Conservation (phyloP, 768 basidiomycete species). For the Lactarius akahatsu region DNA sequence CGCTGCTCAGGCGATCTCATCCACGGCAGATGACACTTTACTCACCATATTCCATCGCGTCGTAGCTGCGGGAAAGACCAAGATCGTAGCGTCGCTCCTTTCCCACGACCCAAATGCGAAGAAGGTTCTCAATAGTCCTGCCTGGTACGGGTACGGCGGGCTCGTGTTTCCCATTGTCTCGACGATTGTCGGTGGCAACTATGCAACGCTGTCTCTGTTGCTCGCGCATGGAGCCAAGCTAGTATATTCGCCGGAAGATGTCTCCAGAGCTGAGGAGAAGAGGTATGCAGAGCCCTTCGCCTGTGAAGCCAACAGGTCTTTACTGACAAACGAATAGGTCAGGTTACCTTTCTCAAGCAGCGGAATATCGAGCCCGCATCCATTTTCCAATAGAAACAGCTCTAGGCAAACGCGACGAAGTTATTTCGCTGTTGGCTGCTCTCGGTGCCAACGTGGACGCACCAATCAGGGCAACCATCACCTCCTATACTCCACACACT, state of each 20-base stretch:
- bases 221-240: conserved; percentile 36
- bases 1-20: conserved; percentile 34
- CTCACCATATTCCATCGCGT: conserved; percentile 37
- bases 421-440: conserved; percentile 33
- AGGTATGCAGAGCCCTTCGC: conserved; percentile 11
- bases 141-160: conserved; percentile 2
- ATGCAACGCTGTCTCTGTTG: conserved; percentile 34
- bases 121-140: conserved; percentile 34
- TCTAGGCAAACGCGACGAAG: conserved; percentile 30
- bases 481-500: not conserved
- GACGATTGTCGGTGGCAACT: conserved; percentile 31
- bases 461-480: conserved; percentile 3
- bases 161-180: conserved; percentile 34
- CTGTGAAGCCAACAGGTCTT: not conserved
- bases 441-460: conserved; percentile 35
- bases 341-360: not conserved
- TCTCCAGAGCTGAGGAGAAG: conserved; percentile 31
- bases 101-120: conserved; percentile 35
- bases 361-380: conserved; percentile 7
- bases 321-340: not conserved
- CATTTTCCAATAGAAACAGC: conserved; percentile 34
- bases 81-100: conserved; percentile 34
- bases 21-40: conserved; percentile 34
- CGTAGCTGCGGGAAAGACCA: conserved; percentile 31
- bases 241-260: conserved; percentile 32